Conservation (phyloP, 2,329 filamentous ascomycete genomes). For the Beauveria sp. region DNA sequence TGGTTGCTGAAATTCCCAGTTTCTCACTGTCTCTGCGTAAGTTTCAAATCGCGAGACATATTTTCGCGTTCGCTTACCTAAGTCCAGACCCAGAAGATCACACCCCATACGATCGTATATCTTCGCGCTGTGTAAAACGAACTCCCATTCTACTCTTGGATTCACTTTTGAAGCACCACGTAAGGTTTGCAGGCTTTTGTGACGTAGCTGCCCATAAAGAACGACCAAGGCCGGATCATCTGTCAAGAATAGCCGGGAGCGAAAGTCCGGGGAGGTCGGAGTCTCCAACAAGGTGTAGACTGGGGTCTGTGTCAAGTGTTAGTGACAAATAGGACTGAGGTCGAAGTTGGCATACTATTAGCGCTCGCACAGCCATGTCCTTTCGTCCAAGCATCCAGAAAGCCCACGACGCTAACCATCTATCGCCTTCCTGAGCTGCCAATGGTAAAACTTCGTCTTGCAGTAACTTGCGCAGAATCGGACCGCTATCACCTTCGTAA, state of each 20-base stretch:
- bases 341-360: conserved; percentile 58
- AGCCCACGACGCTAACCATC: conserved; percentile 93
- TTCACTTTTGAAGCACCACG: conserved; percentile 77
- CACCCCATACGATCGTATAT: conserved; percentile 90
- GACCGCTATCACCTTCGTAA: conserved; percentile 78
- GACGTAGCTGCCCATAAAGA: conserved; percentile 78
- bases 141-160: conserved; percentile 76
- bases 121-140: conserved; percentile 77
- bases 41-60: background rate
- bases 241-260: conserved; percentile 72
- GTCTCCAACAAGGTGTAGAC: conserved; percentile 67
- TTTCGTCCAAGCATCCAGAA: conserved; percentile 83
- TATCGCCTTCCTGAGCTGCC: conserved; percentile 74
- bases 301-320: conserved; percentile 52
- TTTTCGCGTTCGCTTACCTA: conserved; percentile 46
- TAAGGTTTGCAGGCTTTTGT: conserved; percentile 73
- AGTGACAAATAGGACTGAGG: background rate
- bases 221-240: conserved; percentile 87
- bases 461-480: conserved; percentile 64
- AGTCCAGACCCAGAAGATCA: conserved; percentile 77
- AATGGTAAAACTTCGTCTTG: conserved; percentile 71
- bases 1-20: conserved; percentile 71
- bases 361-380: conserved; percentile 74
- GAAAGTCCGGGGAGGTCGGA: conserved; percentile 59
- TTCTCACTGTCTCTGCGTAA: conserved; percentile 47